Evolutionary conservation across 495 filamentous ascomycete species (phyloP).

Genomic region (Staphylotrichum longicolle): DNA sequence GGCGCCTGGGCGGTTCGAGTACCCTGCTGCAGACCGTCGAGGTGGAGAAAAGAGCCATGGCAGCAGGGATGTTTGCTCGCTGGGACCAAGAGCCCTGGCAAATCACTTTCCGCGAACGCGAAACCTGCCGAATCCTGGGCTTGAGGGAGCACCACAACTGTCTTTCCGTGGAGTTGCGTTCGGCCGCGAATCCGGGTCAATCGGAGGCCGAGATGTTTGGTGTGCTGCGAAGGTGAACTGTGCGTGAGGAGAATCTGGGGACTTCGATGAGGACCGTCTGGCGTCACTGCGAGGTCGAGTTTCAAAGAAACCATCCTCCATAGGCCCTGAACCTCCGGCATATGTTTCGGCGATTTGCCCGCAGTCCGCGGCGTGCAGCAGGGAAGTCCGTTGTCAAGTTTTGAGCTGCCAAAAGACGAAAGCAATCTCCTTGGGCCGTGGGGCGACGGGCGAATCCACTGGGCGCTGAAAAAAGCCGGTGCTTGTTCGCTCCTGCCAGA

Average conservation of each 20-base stretch:
- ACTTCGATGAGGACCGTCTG: too few relatives aligned
- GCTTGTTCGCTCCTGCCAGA: constrained; percentile 8
- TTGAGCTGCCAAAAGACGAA: too few relatives aligned
- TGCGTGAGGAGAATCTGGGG: neutral
- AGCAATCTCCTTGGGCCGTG: too few relatives aligned
- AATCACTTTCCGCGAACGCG: constrained; percentile 2
- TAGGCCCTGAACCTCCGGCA: too few relatives aligned
- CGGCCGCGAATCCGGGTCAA: constrained; percentile 1
- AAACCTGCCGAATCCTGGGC: constrained; percentile 2
- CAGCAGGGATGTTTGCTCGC: neutral
- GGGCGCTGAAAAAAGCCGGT: neutral
- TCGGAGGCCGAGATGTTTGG: constrained; percentile 1
- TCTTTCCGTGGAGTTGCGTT: neutral
- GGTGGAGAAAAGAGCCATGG: neutral
- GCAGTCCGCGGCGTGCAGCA: neutral
- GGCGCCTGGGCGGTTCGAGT: neutral
- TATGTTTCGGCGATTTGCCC: neutral
- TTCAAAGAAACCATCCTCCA: too few relatives aligned
- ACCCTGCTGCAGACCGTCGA: neutral
- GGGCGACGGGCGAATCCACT: too few relatives aligned
- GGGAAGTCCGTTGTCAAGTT: too few relatives aligned
- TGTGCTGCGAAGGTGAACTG: neutral
- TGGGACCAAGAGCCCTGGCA: neutral
- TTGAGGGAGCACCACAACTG: neutral
- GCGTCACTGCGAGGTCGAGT: too few relatives aligned